These are phyloP conservation scores for Straminergon stramineum DNA, from an alignment of 225 moss, liverwort and hornwort genomes.

Conservation along the genomic window DNA sequence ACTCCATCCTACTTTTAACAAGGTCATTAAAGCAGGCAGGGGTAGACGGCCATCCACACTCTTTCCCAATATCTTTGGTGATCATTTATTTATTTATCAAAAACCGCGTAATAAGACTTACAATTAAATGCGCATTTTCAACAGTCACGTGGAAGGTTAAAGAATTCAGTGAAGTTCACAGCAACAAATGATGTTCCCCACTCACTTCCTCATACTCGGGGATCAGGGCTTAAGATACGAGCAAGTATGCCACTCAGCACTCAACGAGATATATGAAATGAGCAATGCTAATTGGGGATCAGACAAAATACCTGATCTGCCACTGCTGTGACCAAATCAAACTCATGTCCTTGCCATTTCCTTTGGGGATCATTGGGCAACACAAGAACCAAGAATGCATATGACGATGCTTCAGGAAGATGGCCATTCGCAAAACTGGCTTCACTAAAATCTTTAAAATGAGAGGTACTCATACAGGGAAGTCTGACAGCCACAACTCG, in stretches of 20 bases:
- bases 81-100: not conserved
- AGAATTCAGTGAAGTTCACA: not conserved
- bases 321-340: constrained; percentile 64
- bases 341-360: constrained; percentile 55
- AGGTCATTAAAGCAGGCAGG: not conserved
- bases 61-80: not conserved
- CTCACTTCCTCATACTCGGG: not conserved
- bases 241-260: not conserved
- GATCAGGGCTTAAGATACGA: not conserved
- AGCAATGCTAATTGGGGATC: not conserved
- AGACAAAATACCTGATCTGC: constrained; percentile 49
- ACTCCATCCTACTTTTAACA: not conserved
- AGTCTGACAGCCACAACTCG: constrained; percentile 72
- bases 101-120: not conserved
- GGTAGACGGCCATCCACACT: not conserved
- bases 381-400: constrained; percentile 58
- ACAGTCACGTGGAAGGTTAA: not conserved
- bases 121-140: not conserved
- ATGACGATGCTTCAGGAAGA: constrained; percentile 32
- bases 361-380: constrained; percentile 37
- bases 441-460: constrained; percentile 37
- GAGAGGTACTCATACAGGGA: constrained; percentile 57
- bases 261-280: not conserved
- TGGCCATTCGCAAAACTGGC: constrained; percentile 1
- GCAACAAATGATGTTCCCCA: not conserved